Percentiles rank a stretch among this genome's conserved stretches.
These are phyloP conservation scores for Alternaria arborescens DNA, from an alignment of 2,329 filamentous ascomycete species.

Conservation along the genomic window DNA sequence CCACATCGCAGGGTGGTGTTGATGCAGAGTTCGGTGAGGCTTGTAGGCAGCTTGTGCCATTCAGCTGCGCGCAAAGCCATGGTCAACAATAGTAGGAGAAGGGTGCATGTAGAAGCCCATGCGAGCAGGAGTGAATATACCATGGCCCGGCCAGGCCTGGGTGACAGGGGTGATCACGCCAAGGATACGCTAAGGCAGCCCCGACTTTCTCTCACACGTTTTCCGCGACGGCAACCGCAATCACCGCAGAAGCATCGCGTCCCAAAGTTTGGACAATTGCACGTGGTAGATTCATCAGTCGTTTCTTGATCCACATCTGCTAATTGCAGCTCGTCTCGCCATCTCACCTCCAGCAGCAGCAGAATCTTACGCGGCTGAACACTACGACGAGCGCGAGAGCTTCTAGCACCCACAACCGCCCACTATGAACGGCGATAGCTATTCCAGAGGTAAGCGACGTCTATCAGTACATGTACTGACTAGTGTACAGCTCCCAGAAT, in stretches of 20 bases:
- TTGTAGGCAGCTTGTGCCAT: constrained; percentile 88
- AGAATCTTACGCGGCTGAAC: constrained; percentile 22
- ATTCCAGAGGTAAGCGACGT: constrained; percentile 73
- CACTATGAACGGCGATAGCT: constrained; percentile 86
- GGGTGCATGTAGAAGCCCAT: not conserved
- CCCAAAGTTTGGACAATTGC: constrained; percentile 24
- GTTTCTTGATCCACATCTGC: constrained; percentile 20
- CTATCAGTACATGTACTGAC: constrained; percentile 48
- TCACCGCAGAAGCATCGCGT: constrained; percentile 28
- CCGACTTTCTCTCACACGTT: constrained; percentile 30
- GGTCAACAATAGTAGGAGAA: not conserved
- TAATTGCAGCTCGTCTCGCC: constrained; percentile 28
- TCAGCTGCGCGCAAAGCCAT: constrained; percentile 68
- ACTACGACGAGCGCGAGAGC: constrained; percentile 19
- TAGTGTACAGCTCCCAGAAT: constrained; percentile 40
- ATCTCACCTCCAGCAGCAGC: constrained; percentile 12
- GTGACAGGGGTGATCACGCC: constrained; percentile 22
- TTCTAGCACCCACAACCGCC: constrained; percentile 24
- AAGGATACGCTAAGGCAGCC: constrained; percentile 27
- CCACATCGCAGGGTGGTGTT: constrained; percentile 94
- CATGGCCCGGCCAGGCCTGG: constrained; percentile 7
- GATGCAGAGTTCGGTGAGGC: constrained; percentile 85
- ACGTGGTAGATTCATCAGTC: constrained; percentile 14
- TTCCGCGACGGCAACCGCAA: constrained; percentile 21
- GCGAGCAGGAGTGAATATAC: constrained; percentile 1